Evolutionary conservation across 2,329 filamentous ascomycete genomes (phyloP), one percentile per base, ranked within the genome.

Genomic region (Daldinia sp.): DNA sequence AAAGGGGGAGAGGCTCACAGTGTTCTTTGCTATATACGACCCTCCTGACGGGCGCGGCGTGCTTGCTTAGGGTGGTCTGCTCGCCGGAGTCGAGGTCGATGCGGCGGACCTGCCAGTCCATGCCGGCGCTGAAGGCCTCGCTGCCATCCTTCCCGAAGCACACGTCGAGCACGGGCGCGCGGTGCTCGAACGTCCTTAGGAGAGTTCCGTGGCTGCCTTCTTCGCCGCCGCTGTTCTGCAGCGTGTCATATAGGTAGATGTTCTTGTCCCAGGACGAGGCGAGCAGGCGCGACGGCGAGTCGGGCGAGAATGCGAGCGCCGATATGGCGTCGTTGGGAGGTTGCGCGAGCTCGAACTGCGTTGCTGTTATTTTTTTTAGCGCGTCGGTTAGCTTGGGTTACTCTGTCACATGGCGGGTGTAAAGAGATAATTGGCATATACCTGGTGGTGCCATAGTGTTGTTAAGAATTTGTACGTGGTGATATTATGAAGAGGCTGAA

Each of bases 221-320:
- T 13, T 62, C 70, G 63, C 70, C 86, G 85, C 23, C 70, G 63
- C 70, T 87, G 85, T 23, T 88, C 51, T 81, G 81, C 18, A 84
- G 82, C 66, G 91, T 87, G 77, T 97, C 93, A 85, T 98, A 98
- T 59, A 95, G 86, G 81, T 98, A 97, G 63, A 97, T 89, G 79
- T 93, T 89, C 81, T 90, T 93, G 82, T 98, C 95, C 96, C 96
- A 99, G 63, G 94, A 97, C 10, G 94, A 92, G 74, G 95, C 94
- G n/a, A 97, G 88, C 41, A 99, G 87, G 74, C 90, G 91, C 60
- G 86, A 89, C 2, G 90, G 87, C n/a, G 90, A 89, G 68, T 86
- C 83, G 39, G 93, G 92, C 72, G 94, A 93, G 85, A 97, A 99
- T 77, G 89, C 89, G 76, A 98, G 84, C 26, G 93, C 87, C 54